A percentile compares a stretch with the other conserved stretches of the same genome.
Evolutionary conservation across 1,284 basidiomycete genomes (phyloP).

Genomic region (Schizophyllum commune): DNA sequence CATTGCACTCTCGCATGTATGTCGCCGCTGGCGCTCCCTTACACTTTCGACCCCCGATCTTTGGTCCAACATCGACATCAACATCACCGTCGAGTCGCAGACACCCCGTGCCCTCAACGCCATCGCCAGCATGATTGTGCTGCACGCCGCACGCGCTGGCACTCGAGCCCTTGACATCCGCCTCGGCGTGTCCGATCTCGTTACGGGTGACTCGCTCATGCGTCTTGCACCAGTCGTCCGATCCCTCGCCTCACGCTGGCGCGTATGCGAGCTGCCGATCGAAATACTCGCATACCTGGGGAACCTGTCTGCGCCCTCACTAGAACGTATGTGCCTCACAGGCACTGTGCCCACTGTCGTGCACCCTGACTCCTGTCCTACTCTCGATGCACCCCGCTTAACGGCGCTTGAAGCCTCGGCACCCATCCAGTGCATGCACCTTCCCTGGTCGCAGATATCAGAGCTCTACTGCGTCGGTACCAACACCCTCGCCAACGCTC

Average conservation of each 20-base stretch:
- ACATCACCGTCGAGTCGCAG: background rate
- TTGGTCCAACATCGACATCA: background rate
- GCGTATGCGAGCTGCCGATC: background rate
- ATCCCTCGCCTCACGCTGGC: background rate
- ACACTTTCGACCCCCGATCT: background rate
- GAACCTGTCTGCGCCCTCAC: background rate
- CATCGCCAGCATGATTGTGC: background rate
- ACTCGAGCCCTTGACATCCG: background rate
- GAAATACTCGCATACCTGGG: background rate
- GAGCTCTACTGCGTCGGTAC: background rate
- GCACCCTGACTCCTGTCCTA: background rate
- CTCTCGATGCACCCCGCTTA: background rate
- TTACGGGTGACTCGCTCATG: background rate
- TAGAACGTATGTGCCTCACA: background rate
- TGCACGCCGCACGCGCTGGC: background rate
- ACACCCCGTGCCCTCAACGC: background rate
- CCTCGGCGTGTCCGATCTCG: background rate
- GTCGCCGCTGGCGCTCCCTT: background rate
- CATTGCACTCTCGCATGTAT: background rate
- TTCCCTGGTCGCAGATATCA: background rate
- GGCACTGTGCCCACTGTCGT: background rate
- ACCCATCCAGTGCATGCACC: background rate
- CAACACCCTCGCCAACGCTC: background rate
- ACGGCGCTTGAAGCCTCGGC: background rate
- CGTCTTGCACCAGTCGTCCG: background rate